Conservation (phyloP, 495 filamentous ascomycete genomes). For the Recurvomyces mirabilis region DNA sequence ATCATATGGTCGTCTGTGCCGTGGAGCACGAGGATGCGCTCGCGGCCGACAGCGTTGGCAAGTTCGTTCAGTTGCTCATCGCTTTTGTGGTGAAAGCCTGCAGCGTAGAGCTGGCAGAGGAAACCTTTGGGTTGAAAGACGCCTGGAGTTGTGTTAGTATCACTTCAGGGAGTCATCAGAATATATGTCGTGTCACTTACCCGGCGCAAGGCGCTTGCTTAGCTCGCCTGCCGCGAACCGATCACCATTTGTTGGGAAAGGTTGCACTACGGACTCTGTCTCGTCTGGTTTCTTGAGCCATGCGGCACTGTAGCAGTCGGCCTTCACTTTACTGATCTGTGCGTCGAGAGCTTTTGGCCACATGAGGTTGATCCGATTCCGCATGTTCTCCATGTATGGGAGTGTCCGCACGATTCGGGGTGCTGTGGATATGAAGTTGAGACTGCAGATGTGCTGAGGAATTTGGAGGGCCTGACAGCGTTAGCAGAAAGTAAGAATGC, state of each 20-base stretch:
- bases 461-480: constrained; percentile 46
- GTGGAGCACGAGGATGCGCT: constrained; percentile 63
- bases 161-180: too few relatives aligned
- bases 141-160: too few relatives aligned
- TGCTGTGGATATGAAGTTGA: constrained; percentile 63
- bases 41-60: constrained; percentile 53
- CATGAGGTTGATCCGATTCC: constrained; percentile 52
- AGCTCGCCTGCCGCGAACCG: constrained; percentile 69
- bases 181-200: too few relatives aligned
- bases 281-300: constrained; percentile 55
- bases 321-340: constrained; percentile 43
- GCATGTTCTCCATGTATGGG: constrained; percentile 51
- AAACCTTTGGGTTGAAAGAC: constrained; percentile 56
- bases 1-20: constrained; percentile 68
- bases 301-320: constrained; percentile 45
- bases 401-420: constrained; percentile 54
- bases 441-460: constrained; percentile 49
- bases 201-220: constrained; percentile 45
- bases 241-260: constrained; percentile 64
- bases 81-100: constrained; percentile 67
- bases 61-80: constrained; percentile 49
- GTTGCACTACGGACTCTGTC: constrained; percentile 32
- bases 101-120: constrained; percentile 64
- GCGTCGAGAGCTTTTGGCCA: constrained; percentile 55
- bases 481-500: background rate